Evolutionary conservation across 306 rosid genomes (phyloP).

Genomic region (Herpetospermum pedunculosum): DNA sequence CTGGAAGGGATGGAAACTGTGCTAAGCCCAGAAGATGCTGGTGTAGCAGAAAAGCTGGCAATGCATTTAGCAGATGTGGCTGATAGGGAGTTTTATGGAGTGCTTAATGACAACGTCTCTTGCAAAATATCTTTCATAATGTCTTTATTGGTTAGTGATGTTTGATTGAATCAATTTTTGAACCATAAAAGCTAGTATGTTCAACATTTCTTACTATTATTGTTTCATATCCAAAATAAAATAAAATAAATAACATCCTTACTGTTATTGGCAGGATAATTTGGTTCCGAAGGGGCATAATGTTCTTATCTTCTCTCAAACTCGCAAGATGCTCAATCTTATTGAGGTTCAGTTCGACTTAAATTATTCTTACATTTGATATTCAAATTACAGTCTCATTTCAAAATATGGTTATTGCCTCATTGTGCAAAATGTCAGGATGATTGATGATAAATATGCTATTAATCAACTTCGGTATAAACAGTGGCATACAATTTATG

Average conservation of each 20-base stretch:
- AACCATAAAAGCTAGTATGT: neutral
- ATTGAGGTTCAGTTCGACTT: slow-evolving; percentile 44
- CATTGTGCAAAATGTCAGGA: neutral
- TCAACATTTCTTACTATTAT: slow-evolving; percentile 4
- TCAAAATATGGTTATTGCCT: neutral
- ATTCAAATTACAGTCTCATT: neutral
- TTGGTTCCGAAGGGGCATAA: slow-evolving; percentile 69
- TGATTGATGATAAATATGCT: neutral
- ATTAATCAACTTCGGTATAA: neutral
- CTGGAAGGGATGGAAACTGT: slow-evolving; percentile 77
- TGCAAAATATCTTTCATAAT: slow-evolving; percentile 79
- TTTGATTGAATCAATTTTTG: neutral
- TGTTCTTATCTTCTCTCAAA: slow-evolving; percentile 86
- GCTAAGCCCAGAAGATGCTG: slow-evolving; percentile 54
- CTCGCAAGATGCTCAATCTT: slow-evolving; percentile 95
- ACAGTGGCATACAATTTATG: neutral
- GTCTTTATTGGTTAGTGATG: slow-evolving; percentile 61
- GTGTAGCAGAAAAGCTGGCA: slow-evolving; percentile 61
- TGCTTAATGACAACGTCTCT: slow-evolving; percentile 42
- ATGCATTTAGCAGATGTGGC: slow-evolving; percentile 70
- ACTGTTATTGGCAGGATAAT: slow-evolving; percentile 36
- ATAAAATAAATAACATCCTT: neutral
- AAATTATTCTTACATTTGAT: neutral
- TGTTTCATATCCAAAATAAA: too few relatives aligned
- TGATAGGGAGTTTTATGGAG: slow-evolving; percentile 46